Base-by-base conservation (phyloP, 176 grass and related monocot species). In the Avena sativa region DNA sequence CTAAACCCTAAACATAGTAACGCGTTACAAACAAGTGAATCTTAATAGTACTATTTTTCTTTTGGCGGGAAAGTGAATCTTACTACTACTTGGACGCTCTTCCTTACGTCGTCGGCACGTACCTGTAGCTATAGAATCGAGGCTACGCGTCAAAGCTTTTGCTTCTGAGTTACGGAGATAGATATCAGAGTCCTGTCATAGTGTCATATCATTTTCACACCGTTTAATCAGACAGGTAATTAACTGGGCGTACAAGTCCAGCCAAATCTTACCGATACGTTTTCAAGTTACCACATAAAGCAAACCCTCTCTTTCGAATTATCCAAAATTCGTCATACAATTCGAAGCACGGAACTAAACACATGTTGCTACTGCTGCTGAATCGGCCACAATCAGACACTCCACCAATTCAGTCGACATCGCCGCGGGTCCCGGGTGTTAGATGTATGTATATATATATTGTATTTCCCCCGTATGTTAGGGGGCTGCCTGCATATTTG, bases 21-120 rank as follows among this genome's bases (percentile, higher is more conserved):
- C 30, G 36, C 49, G 72, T 78, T 28, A 47, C 23, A 58, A 56
- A 10, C 61, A 30, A 50, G 63, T 63, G 32, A 66, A 73, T 83
- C 88, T 81, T 89, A 17, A 60, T 12, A 49, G 9, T 49, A 48
- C 11, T 2, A 50, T 50, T 13, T 50, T 50, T 50, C 10, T 50
- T 50, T 50, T 50, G 1, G 40, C 49, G 49, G 49, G 11, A 11
- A 26, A 48, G 38, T 61, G 28, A 64, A 71, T 83, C 87, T 79
- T 89, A 21, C 71, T 28, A 21, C 71, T 28, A 21, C 28, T 49
- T 11, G 20, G 15, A 23, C 5, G 81, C 12, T 23, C 38, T 52
- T 17, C 30, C 4, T 5, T n/a, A 13, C 19, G 48, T 48, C 46
- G 57, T 89, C 30, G n/a, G 32, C 15, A 26, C 12, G 32, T 67